Evolutionary conservation across 352 stramenopile genomes (phyloP).

Genomic region (Bremia lactucae): DNA sequence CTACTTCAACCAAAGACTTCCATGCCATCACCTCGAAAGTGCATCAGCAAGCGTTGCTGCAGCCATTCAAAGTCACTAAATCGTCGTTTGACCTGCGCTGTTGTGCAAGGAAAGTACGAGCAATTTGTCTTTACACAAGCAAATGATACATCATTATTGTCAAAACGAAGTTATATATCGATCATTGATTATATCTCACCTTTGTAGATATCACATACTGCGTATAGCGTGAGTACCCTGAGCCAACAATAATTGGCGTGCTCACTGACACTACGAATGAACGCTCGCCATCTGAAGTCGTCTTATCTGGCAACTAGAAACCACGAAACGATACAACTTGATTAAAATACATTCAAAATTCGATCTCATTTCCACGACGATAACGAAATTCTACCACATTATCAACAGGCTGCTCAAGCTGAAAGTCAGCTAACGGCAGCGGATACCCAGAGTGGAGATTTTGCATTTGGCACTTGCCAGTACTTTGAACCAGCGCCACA

Average conservation of each 20-base stretch:
- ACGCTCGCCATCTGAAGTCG: slow-evolving; percentile 29
- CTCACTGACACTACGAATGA: slow-evolving; percentile 69
- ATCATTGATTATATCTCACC: too few species aligned
- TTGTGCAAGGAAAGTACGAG: slow-evolving; percentile 46
- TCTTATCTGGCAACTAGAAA: slow-evolving; percentile 44
- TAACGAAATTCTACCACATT: slow-evolving; percentile 40
- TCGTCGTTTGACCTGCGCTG: slow-evolving; percentile 71
- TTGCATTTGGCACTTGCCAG: slow-evolving; percentile 76
- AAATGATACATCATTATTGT: neutral
- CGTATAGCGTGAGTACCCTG: slow-evolving; percentile 77
- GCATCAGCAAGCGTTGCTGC: slow-evolving; percentile 61
- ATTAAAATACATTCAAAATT: neutral
- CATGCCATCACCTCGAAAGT: slow-evolving; percentile 49
- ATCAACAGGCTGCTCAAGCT: slow-evolving; percentile 66
- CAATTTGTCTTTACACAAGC: slow-evolving; percentile 41
- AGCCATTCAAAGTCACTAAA: slow-evolving; percentile 89
- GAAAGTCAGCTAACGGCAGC: slow-evolving; percentile 67
- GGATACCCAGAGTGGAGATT: slow-evolving; percentile 62
- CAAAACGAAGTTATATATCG: neutral
- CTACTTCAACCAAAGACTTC: too few species aligned
- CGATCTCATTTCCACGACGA: neutral
- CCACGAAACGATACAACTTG: neutral
- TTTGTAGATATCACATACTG: slow-evolving; percentile 84
- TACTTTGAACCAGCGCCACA: slow-evolving; percentile 77
- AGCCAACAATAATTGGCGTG: slow-evolving; percentile 68